A percentile compares a stretch with the other conserved stretches of the same genome.
These are phyloP conservation scores for Puccinia polysora DNA, from an alignment of 1,284 basidiomycete species.

Conservation along the genomic window DNA sequence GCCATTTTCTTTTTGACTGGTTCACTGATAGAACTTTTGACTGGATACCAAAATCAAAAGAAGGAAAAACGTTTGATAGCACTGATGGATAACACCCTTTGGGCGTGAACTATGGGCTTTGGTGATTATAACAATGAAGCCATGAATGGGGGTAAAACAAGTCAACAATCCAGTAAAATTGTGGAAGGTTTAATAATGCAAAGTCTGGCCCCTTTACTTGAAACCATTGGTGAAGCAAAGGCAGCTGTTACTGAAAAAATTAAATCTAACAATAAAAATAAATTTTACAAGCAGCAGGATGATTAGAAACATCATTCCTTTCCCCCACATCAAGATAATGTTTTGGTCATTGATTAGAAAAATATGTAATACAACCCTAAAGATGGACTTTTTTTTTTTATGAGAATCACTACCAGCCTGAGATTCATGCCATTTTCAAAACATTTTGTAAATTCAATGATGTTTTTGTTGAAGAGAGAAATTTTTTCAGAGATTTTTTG, in stretches of 20 bases:
- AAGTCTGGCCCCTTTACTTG: constrained; percentile 49
- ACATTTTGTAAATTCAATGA: not conserved
- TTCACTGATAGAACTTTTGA: constrained; percentile 78
- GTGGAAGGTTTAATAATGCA: not conserved
- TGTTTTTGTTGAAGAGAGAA: constrained; percentile 1
- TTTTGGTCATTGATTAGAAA: not conserved
- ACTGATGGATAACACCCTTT: constrained; percentile 29
- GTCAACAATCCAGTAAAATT: constrained; percentile 46
- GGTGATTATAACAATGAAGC: not conserved
- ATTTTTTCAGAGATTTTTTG: constrained; percentile 23
- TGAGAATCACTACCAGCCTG: not conserved
- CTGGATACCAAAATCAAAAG: constrained; percentile 64
- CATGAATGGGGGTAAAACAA: constrained; percentile 7
- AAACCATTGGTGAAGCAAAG: constrained; percentile 50
- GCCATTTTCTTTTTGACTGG: constrained; percentile 91
- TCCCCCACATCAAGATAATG: no score
- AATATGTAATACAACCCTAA: not conserved
- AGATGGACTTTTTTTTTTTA: not conserved
- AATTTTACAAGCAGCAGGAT: not conserved
- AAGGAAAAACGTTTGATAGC: constrained; percentile 46
- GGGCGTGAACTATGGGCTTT: constrained; percentile 41
- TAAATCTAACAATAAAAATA: constrained; percentile 1
- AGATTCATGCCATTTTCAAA: not conserved
- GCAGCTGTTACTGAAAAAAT: constrained; percentile 36
- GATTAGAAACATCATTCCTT: not conserved